A percentile compares a stretch with the other conserved stretches of the same genome.
Evolutionary conservation across 164 flowering plant genomes (phyloP).

Genomic region (Hamamelis virginiana): DNA sequence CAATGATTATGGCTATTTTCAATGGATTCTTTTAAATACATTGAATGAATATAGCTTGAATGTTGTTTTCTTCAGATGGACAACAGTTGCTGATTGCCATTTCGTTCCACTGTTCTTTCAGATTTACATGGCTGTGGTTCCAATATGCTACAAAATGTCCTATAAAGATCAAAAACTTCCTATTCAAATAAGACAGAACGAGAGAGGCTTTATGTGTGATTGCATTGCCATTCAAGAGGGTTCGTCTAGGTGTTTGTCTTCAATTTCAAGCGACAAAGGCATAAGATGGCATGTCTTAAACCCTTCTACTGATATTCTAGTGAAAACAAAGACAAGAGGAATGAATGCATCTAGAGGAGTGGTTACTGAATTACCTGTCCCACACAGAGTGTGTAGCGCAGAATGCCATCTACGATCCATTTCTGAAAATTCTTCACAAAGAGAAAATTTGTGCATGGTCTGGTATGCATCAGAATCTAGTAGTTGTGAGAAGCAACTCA

Average conservation of each 20-base stretch:
- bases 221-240: conserved; percentile 8
- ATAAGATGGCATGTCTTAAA: conserved; percentile 15
- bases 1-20: not conserved
- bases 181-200: conserved; percentile 9
- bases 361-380: not conserved
- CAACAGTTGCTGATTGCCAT: conserved; percentile 5
- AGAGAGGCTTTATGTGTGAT: conserved; percentile 9
- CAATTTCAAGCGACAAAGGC: not conserved
- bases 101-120: conserved; percentile 14
- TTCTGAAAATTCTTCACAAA: conserved; percentile 10
- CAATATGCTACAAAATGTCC: conserved; percentile 31
- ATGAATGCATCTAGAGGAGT: conserved; percentile 9
- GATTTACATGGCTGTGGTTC: conserved; percentile 38
- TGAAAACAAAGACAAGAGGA: conserved; percentile 15
- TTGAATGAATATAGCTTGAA: too few species aligned
- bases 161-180: conserved; percentile 23
- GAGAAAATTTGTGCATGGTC: conserved; percentile 10
- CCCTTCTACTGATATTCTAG: conserved; percentile 3
- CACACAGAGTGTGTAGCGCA: not conserved
- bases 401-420: conserved; percentile 8
- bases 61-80: not conserved
- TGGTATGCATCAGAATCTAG: conserved; percentile 23
- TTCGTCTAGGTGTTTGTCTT: conserved; percentile 13
- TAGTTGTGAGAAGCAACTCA: conserved; percentile 36
- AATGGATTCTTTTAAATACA: not conserved